phyloP scores from a whole-genome alignment of 495 filamentous ascomycete genomes.

The Podospora pseudoanserina region DNA sequence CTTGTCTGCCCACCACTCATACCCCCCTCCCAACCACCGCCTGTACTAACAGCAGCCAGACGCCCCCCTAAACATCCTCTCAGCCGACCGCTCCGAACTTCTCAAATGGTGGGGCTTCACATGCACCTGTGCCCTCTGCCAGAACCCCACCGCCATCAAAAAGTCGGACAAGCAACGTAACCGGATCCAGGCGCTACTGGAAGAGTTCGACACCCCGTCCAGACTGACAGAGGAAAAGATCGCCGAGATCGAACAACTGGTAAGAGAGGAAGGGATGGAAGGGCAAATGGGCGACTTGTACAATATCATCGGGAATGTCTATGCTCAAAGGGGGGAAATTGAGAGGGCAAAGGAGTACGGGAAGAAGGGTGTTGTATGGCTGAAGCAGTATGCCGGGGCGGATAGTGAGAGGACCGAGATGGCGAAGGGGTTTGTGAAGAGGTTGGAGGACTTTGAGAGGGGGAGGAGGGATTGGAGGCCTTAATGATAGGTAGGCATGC shows the following conservation, averaged over 20 bases:
- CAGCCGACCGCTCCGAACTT: constrained; percentile 20
- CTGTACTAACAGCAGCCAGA: constrained; percentile 8
- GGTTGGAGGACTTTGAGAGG: constrained; percentile 7
- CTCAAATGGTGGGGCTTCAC: constrained; percentile 34
- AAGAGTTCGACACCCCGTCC: constrained; percentile 19
- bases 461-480: not conserved
- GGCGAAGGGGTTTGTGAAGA: constrained; percentile 17
- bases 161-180: constrained; percentile 24
- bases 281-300: constrained; percentile 32
- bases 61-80: constrained; percentile 26
- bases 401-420: constrained; percentile 26
- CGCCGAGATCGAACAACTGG: constrained; percentile 22
- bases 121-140: constrained; percentile 32
- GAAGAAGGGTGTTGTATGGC: constrained; percentile 16
- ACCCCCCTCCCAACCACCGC: not conserved
- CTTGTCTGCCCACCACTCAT: not conserved
- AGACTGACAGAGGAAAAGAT: constrained; percentile 21
- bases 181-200: constrained; percentile 27
- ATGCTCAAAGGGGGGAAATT: constrained; percentile 18
- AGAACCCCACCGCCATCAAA: not conserved
- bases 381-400: constrained; percentile 27
- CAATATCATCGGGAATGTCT: constrained; percentile 24
- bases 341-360: constrained; percentile 21
- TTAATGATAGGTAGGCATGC: not conserved
- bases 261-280: constrained; percentile 24